phyloP scores from a whole-genome alignment of 179 eudicot genomes.

The Spinacia oleracea region DNA sequence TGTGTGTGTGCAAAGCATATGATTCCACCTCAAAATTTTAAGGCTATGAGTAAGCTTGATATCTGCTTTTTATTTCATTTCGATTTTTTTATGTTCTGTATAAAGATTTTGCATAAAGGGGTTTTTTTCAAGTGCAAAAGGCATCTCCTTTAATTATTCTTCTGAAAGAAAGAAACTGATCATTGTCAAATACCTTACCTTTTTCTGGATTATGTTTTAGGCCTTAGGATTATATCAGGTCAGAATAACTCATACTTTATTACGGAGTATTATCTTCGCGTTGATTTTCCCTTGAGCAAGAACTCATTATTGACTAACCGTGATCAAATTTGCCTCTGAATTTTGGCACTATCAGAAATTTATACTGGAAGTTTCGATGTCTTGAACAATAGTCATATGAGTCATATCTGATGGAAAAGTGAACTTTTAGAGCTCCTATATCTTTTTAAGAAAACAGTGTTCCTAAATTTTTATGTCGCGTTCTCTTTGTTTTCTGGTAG shows the following conservation, averaged over 20 bases:
- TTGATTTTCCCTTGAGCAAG: neutral
- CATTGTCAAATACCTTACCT: conserved; percentile 26
- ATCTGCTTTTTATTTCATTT: conserved; percentile 19
- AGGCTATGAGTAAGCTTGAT: conserved; percentile 27
- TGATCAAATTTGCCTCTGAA: neutral
- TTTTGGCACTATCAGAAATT: neutral
- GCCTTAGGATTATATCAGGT: conserved; percentile 11
- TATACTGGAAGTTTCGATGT: neutral
- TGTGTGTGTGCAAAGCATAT: conserved; percentile 36
- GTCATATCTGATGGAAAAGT: too few species aligned
- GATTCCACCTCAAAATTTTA: conserved; percentile 41
- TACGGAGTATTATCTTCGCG: too few species aligned
- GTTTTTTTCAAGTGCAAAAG: conserved; percentile 36
- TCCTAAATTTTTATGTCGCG: neutral
- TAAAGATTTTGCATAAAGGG: conserved; percentile 37
- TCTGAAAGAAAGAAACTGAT: conserved; percentile 18
- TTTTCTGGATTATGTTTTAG: conserved; percentile 18
- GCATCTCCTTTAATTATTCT: conserved; percentile 35
- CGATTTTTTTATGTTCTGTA: neutral
- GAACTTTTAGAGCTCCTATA: neutral
- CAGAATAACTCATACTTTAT: too few species aligned
- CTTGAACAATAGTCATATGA: too few species aligned
- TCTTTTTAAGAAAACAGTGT: neutral
- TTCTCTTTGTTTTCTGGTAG: neutral
- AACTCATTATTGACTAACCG: neutral